Conservation (phyloP, 352 stramenopile genomes). For the Phytophthora macrochlamydospora region DNA sequence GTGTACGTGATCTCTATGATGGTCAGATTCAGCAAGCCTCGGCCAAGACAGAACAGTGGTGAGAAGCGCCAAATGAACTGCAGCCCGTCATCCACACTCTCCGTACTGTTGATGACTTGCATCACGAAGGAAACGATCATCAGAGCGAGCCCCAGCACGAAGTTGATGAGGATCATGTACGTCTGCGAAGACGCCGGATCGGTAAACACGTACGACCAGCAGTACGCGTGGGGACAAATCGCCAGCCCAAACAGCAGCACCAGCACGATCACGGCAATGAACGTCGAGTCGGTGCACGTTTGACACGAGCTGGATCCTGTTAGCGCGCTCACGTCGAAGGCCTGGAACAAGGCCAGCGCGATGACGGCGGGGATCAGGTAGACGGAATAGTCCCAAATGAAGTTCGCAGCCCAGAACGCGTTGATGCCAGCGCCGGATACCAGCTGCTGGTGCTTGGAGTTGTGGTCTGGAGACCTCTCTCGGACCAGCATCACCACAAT, state of each 20-base stretch:
- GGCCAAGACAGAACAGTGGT: no score
- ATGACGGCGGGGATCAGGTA: conserved; percentile 71
- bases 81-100: no score
- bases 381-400: conserved; percentile 88
- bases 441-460: conserved; percentile 95
- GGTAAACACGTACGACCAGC: conserved; percentile 61
- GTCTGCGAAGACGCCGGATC: conserved; percentile 55
- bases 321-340: conserved; percentile 37
- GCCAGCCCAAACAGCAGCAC: conserved; percentile 66
- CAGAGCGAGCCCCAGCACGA: conserved; percentile 61
- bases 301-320: conserved; percentile 28
- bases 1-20: fast-evolving
- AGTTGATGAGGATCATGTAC: conserved; percentile 67
- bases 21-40: no score
- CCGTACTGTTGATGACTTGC: conserved; percentile 37
- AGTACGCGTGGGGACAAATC: conserved; percentile 67
- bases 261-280: conserved; percentile 52
- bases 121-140: conserved; percentile 69
- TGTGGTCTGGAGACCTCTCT: conserved; percentile 88
- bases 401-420: conserved; percentile 96
- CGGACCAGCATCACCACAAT: conserved; percentile 94
- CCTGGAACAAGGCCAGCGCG: conserved; percentile 39
- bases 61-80: no score
- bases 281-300: conserved; percentile 34
- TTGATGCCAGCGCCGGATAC: conserved; percentile 92